phyloP scores from a whole-genome alignment of 441 rosid genomes.

The Euphorbia corollata region DNA sequence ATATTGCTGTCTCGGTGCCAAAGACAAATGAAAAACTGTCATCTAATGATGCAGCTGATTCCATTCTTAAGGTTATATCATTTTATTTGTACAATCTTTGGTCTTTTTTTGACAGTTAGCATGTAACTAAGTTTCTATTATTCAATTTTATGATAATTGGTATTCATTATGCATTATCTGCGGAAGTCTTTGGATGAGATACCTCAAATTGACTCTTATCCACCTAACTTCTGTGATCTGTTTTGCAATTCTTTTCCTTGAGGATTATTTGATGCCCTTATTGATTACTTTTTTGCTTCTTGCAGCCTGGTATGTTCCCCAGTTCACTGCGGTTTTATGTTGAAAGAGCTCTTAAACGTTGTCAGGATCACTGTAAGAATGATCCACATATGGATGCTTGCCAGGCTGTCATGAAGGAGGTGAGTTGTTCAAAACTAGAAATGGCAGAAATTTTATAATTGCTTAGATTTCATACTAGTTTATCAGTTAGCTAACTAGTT shows the following conservation, averaged over 20 bases:
- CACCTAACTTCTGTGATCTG: background rate
- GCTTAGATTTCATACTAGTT: background rate
- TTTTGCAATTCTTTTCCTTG: background rate
- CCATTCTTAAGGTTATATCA: conserved; percentile 58
- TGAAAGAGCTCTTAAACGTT: conserved; percentile 62
- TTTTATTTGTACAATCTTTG: conserved; percentile 13
- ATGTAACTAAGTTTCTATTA: background rate
- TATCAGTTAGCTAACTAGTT: background rate
- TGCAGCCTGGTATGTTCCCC: conserved; percentile 69
- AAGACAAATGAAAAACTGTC: conserved; percentile 44
- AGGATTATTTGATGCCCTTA: conserved; percentile 5
- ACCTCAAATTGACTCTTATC: background rate
- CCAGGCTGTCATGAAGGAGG: conserved; percentile 71
- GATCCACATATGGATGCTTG: conserved; percentile 63
- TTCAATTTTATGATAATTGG: background rate
- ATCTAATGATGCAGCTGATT: conserved; percentile 47
- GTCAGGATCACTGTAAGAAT: conserved; percentile 55
- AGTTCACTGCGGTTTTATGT: conserved; percentile 71
- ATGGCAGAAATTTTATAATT: background rate
- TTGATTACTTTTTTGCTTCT: conserved; percentile 17
- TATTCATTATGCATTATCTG: background rate
- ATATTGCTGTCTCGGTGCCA: conserved; percentile 64
- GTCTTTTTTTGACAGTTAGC: background rate
- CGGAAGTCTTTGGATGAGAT: background rate
- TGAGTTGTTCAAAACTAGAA: conserved; percentile 21